Evolutionary conservation across 2,329 filamentous ascomycete genomes (phyloP).

Genomic region (Bertia moriformis): DNA sequence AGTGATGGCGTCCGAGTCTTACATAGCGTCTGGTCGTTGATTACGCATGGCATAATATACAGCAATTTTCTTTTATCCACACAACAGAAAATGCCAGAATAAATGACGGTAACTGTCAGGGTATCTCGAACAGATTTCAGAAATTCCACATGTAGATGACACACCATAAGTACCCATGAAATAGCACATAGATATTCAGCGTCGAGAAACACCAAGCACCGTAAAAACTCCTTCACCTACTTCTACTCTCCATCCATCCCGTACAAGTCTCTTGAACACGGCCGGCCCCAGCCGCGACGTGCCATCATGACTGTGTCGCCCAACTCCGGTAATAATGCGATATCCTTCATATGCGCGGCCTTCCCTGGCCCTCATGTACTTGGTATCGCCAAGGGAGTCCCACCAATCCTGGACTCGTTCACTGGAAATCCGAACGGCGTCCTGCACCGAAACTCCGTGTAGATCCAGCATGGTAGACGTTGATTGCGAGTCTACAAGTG

Average conservation of each 20-base stretch:
- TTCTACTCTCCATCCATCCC: constrained; percentile 47
- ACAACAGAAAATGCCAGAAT: too few relatives aligned
- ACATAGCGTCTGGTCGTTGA: too few relatives aligned
- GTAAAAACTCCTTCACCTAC: constrained; percentile 34
- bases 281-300: constrained; percentile 44
- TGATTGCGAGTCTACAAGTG: constrained; percentile 37
- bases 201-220: constrained; percentile 30
- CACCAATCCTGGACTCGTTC: constrained; percentile 39
- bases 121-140: too few relatives aligned
- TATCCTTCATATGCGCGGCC: constrained; percentile 27
- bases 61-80: too few relatives aligned
- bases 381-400: constrained; percentile 37
- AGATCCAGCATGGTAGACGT: constrained; percentile 33
- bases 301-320: constrained; percentile 43
- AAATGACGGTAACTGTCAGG: too few relatives aligned
- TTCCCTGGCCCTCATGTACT: constrained; percentile 26
- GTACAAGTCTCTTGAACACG: constrained; percentile 36
- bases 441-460: constrained; percentile 43
- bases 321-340: constrained; percentile 42
- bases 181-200: background rate
- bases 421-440: constrained; percentile 40
- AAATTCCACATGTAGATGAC: too few relatives aligned
- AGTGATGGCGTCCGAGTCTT: too few relatives aligned
- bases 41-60: too few relatives aligned
- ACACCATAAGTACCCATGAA: background rate